Evolutionary conservation across 805 yeast genomes (phyloP).

Genomic region (Kazachstania africana): DNA sequence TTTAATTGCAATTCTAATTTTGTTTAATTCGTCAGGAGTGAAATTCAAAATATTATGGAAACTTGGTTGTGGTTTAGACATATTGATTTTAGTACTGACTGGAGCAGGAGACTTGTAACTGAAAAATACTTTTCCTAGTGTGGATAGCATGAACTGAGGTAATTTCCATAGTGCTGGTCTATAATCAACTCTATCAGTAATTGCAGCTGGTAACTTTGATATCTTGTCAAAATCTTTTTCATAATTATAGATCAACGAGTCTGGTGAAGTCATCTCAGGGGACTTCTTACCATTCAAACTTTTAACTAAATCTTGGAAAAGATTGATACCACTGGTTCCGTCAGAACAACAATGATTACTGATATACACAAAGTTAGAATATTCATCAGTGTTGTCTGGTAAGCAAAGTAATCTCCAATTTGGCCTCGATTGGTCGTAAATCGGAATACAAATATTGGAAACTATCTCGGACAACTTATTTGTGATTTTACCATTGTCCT

Average conservation of each 20-base stretch:
- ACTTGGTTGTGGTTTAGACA: constrained; percentile 3
- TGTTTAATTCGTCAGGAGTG: constrained; percentile 3
- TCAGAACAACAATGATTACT: constrained; percentile 19
- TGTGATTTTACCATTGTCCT: constrained; percentile 7
- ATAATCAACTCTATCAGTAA: constrained; percentile 15
- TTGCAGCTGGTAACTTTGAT: constrained; percentile 11
- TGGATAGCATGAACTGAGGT: constrained; percentile 7
- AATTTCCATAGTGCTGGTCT: constrained; percentile 5
- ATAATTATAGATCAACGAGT: constrained; percentile 8
- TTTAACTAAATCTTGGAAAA: constrained; percentile 13
- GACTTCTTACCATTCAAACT: constrained; percentile 2
- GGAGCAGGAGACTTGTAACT: constrained; percentile 8
- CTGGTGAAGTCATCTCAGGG: neutral
- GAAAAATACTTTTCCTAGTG: constrained; percentile 7
- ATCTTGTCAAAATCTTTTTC: constrained; percentile 6
- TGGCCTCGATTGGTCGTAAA: constrained; percentile 9
- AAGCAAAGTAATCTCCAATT: constrained; percentile 18
- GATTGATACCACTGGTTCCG: constrained; percentile 14
- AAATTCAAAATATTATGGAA: constrained; percentile 8
- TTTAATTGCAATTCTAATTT: constrained; percentile 7
- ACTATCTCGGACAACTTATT: constrained; percentile 8
- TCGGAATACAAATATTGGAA: constrained; percentile 9
- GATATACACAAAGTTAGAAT: constrained; percentile 9
- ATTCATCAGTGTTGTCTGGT: constrained; percentile 1
- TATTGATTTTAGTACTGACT: constrained; percentile 3